Evolutionary conservation across 2,329 filamentous ascomycete genomes (phyloP), one percentile per base, ranked within the genome.

Genomic region (Onygenales sp.): DNA sequence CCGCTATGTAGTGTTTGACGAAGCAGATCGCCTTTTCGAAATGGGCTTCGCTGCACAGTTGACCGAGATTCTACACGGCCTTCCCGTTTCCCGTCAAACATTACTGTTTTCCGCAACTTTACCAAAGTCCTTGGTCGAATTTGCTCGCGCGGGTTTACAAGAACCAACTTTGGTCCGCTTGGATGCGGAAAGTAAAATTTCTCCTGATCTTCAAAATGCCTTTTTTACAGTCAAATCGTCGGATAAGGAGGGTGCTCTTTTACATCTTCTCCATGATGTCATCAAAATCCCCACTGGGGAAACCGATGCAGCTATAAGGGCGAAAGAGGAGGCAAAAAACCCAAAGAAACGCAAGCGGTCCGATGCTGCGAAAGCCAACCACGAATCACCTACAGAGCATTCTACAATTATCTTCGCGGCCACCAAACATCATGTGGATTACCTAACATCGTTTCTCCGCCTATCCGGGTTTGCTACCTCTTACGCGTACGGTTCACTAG

Each of bases 371-470:
- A 71, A 77, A 2, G 77, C 78, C 37, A 72, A 74, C 34, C 81
- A 76, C 42, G 84, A 87, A 52, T 88, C 86, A 52, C 89, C 90
- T 1, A 93, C 90, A 0, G 81, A 88, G 55, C 85, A 95, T 67
- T 96, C 93, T 0, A 98, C 94, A 0, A 96, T 98, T 61, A 77
- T 98, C 3, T 98, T 98, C 64, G 83, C 88, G 0, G 88, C 92
- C 2, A 97, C 93, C 0, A 97, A 98, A 66, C 93, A 98, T 70
- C 90, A 96, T 65, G 93, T 98, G 51, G 94, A 98, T 63, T 98
- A 97, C 65, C 73, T 98, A 3, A 83, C 87, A 40, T 81, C 82
- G 43, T 72, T 98, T n/a, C 77, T 98, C n/a, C 79, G 80, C 31
- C 75, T 85, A 51, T 83, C 87, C 13, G 92, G 91, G 2, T 98